Evolutionary conservation across 208 protist species (phyloP).

Genomic region (Strigomonas culicis): DNA sequence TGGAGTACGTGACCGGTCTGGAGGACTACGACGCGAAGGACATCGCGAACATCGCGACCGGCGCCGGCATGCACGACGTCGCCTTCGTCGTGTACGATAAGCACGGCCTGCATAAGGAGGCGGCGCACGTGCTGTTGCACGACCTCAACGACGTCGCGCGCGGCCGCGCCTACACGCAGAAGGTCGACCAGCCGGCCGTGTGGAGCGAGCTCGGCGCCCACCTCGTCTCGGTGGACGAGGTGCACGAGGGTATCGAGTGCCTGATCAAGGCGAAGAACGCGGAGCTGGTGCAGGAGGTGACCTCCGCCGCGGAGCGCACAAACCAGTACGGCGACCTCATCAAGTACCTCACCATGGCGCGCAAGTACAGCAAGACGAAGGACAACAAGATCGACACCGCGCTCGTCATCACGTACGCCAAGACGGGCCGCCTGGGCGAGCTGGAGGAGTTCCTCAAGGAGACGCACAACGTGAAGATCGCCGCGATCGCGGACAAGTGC

Average conservation of each 20-base stretch:
- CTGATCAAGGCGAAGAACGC: constrained; percentile 98
- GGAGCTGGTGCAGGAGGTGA: constrained; percentile 90
- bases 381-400: constrained; percentile 98
- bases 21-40: constrained; percentile 99
- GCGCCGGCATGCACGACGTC: constrained; percentile 96
- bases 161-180: constrained; percentile 95
- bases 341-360: constrained; percentile 98
- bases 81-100: constrained; percentile 99
- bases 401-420: constrained; percentile 96
- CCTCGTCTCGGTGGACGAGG: constrained; percentile 88
- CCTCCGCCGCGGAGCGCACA: constrained; percentile 86
- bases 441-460: constrained; percentile 99
- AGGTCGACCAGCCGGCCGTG: constrained; percentile 90
- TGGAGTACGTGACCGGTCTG: constrained; percentile 98
- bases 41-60: constrained; percentile 96
- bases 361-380: constrained; percentile 82
- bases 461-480: constrained; percentile 97
- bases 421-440: constrained; percentile 96
- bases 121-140: constrained; percentile 97
- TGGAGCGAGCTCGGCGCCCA: constrained; percentile 95
- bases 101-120: constrained; percentile 95
- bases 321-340: constrained; percentile 96
- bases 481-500: constrained; percentile 97
- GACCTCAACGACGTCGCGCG: constrained; percentile 95
- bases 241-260: constrained; percentile 96